Percentiles rank a stretch among this genome's conserved stretches.
These are phyloP conservation scores for Cyphellophora attinorum DNA, from an alignment of 2,329 filamentous ascomycete genomes.

Conservation along the genomic window DNA sequence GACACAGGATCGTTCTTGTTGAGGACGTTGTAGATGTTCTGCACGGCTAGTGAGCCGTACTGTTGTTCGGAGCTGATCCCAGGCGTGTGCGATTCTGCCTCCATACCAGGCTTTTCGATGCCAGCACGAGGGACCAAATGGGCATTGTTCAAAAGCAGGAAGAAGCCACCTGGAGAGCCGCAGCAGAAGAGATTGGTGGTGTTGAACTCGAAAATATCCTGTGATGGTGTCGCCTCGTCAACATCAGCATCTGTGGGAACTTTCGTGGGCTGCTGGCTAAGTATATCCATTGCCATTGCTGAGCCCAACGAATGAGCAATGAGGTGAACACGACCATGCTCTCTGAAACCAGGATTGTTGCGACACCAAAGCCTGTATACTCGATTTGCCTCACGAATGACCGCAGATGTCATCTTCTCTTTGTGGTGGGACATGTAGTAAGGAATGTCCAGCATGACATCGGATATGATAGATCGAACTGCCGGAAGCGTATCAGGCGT, in stretches of 20 bases:
- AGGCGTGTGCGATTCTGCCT: constrained; percentile 50
- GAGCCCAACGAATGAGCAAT: constrained; percentile 91
- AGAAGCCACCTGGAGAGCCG: constrained; percentile 87
- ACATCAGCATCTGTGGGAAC: constrained; percentile 42
- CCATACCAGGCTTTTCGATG: constrained; percentile 64
- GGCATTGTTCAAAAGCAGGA: constrained; percentile 68
- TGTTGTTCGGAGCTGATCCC: constrained; percentile 66
- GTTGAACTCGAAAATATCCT: constrained; percentile 75
- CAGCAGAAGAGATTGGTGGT: constrained; percentile 82
- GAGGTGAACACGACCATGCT: constrained; percentile 76
- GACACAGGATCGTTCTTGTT: constrained; percentile 71
- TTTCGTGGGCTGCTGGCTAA: constrained; percentile 76
- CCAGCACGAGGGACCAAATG: constrained; percentile 67
- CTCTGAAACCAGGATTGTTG: constrained; percentile 80
- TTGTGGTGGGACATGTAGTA: constrained; percentile 98
- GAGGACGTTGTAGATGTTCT: constrained; percentile 94
- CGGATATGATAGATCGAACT: constrained; percentile 86
- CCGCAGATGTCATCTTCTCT: constrained; percentile 82
- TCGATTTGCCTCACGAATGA: constrained; percentile 83
- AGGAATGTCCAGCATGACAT: constrained; percentile 97
- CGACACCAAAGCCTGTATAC: constrained; percentile 93
- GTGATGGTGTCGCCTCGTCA: constrained; percentile 26
- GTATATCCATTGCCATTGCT: constrained; percentile 85
- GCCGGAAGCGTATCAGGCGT: constrained; percentile 84
- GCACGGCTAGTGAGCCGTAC: constrained; percentile 85